Evolutionary conservation across 2,329 filamentous ascomycete species (phyloP).

Genomic region (Fusarium transvaalense): DNA sequence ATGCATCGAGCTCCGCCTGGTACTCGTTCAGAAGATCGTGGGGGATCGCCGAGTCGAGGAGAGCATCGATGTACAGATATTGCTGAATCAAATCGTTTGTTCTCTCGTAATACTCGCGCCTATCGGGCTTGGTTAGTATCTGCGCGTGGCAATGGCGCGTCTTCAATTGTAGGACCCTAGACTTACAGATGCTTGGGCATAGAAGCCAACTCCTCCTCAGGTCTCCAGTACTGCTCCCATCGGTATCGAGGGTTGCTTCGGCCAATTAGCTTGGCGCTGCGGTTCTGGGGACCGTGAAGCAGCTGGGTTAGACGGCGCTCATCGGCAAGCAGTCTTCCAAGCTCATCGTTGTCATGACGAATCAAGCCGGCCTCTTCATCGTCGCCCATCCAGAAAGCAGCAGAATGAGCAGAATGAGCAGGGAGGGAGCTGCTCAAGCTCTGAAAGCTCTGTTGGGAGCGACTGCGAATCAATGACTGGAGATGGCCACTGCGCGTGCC

Average conservation of each 20-base stretch:
- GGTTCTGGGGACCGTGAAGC: conserved; percentile 77
- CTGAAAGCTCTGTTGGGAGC: conserved; percentile 53
- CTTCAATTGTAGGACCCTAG: not conserved
- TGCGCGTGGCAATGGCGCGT: not conserved
- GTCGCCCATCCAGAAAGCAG: conserved; percentile 47
- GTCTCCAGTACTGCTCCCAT: conserved; percentile 90
- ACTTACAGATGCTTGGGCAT: conserved; percentile 78
- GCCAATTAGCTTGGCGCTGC: conserved; percentile 88
- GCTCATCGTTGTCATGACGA: conserved; percentile 58
- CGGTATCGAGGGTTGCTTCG: conserved; percentile 87
- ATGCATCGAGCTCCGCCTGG: conserved; percentile 69
- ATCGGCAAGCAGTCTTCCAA: conserved; percentile 61
- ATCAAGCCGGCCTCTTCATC: conserved; percentile 52
- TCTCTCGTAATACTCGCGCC: conserved; percentile 86
- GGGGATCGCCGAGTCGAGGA: conserved; percentile 92
- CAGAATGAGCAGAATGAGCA: conserved; percentile 35
- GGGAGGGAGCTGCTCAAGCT: conserved; percentile 48
- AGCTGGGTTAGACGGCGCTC: conserved; percentile 71
- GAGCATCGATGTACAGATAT: conserved; percentile 91
- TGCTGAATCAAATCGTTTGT: conserved; percentile 91
- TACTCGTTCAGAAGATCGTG: conserved; percentile 94
- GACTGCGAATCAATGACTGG: conserved; percentile 56
- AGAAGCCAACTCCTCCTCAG: conserved; percentile 76
- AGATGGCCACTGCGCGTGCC: conserved; percentile 55
- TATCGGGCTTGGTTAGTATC: conserved; percentile 48